Conservation (phyloP, 164 flowering plant species). For the Vitis rupestris region DNA sequence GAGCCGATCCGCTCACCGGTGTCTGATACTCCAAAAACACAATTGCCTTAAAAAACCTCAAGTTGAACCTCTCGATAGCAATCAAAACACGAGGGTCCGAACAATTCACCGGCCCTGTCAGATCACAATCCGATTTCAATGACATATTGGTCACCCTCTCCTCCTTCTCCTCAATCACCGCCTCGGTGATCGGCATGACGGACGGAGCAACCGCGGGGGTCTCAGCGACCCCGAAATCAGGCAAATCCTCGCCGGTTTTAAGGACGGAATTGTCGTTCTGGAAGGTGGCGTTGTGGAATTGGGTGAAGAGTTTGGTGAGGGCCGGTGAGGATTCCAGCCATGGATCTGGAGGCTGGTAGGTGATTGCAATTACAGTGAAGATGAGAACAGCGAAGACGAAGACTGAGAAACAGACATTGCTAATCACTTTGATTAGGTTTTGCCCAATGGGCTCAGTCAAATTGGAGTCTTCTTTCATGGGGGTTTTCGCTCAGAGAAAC, state of each 20-base stretch:
- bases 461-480: slow-evolving; percentile 53
- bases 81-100: slow-evolving; percentile 73
- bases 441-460: slow-evolving; percentile 73
- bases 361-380: slow-evolving; percentile 81
- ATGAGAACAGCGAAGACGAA: slow-evolving; percentile 82
- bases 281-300: slow-evolving; percentile 72
- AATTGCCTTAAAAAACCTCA: slow-evolving; percentile 62
- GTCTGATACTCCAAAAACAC: slow-evolving; percentile 72
- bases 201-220: slow-evolving; percentile 21
- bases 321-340: slow-evolving; percentile 91
- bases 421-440: slow-evolving; percentile 67
- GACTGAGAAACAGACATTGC: slow-evolving; percentile 85
- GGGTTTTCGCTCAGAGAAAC: not conserved
- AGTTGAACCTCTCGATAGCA: slow-evolving; percentile 72
- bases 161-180: slow-evolving; percentile 45
- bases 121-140: slow-evolving; percentile 25
- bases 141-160: slow-evolving; percentile 29
- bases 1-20: slow-evolving; percentile 72
- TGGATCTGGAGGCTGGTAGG: slow-evolving; percentile 97
- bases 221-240: slow-evolving; percentile 14
- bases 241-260: slow-evolving; percentile 80
- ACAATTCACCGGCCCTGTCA: slow-evolving; percentile 52
- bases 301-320: slow-evolving; percentile 63
- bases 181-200: slow-evolving; percentile 34
- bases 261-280: slow-evolving; percentile 62